Conservation (phyloP, 73 alveolate species). For the Stentor coeruleus region DNA sequence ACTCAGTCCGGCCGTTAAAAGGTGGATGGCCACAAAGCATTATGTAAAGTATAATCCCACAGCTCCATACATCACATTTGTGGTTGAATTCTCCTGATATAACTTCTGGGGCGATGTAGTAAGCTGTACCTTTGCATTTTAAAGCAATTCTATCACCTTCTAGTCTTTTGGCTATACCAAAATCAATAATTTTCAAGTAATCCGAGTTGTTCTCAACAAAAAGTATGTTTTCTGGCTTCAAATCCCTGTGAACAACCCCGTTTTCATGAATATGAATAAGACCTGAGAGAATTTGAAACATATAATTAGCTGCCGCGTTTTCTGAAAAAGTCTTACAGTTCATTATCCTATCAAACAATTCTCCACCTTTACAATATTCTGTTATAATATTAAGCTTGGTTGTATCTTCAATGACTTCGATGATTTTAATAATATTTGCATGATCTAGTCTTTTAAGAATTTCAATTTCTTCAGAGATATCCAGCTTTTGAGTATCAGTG, state of each 20-base stretch:
- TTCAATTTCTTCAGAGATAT: conserved; percentile 8
- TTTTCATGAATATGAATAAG: conserved; percentile 30
- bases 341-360: background rate
- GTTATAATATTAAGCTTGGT: background rate
- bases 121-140: conserved; percentile 34
- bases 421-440: background rate
- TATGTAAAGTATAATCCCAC: conserved; percentile 38
- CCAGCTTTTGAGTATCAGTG: background rate
- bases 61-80: conserved; percentile 48
- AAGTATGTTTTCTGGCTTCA: conserved; percentile 40
- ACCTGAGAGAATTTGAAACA: conserved; percentile 35
- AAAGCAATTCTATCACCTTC: background rate
- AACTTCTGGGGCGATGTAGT: conserved; percentile 49
- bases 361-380: conserved; percentile 12
- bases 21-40: conserved; percentile 45
- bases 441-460: conserved; percentile 4
- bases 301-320: conserved; percentile 34
- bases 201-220: conserved; percentile 34
- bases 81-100: conserved; percentile 33
- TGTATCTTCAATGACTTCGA: background rate
- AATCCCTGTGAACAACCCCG: conserved; percentile 48
- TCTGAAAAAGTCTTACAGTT: conserved; percentile 15
- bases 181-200: conserved; percentile 24
- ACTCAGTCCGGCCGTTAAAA: conserved; percentile 35
- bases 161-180: conserved; percentile 7